A percentile compares a stretch with the other conserved stretches of the same genome.
These are phyloP conservation scores for Chlorella sorokiniana DNA, from an alignment of 139 green algal species.

Conservation along the genomic window DNA sequence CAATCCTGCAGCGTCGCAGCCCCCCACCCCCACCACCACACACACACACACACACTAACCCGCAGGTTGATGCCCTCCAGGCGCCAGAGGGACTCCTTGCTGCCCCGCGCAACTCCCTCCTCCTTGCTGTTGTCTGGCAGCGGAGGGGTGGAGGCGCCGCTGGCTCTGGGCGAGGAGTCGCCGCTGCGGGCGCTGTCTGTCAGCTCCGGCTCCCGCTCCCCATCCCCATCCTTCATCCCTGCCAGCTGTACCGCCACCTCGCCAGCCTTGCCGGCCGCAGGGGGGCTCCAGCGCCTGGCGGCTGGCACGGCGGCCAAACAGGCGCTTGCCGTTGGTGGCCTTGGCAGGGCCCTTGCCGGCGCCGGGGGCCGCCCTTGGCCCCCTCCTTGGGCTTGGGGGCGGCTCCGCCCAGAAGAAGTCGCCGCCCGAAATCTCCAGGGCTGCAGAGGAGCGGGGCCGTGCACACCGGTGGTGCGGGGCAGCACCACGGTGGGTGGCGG, in stretches of 20 bases:
- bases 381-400: slow-evolving; percentile 37
- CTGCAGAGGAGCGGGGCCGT: background rate
- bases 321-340: background rate
- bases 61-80: slow-evolving; percentile 69
- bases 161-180: background rate
- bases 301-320: background rate
- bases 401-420: slow-evolving; percentile 57
- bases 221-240: slow-evolving; percentile 18
- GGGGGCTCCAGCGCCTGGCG: background rate
- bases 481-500: background rate
- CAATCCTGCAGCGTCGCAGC: background rate
- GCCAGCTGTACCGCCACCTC: slow-evolving; percentile 10
- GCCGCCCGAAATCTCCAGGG: slow-evolving; percentile 42
- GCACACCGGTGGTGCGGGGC: background rate
- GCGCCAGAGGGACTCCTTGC: slow-evolving; percentile 41
- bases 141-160: background rate
- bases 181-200: slow-evolving; percentile 16
- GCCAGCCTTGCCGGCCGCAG: background rate
- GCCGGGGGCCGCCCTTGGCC: slow-evolving; percentile 27
- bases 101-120: slow-evolving; percentile 2
- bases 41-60: slow-evolving; percentile 45
- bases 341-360: background rate
- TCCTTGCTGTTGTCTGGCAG: background rate
- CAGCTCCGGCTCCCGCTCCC: background rate
- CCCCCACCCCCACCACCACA: slow-evolving; percentile 82